phyloP scores from a whole-genome alignment of 179 eudicot species.

The Actinidia polygama region DNA sequence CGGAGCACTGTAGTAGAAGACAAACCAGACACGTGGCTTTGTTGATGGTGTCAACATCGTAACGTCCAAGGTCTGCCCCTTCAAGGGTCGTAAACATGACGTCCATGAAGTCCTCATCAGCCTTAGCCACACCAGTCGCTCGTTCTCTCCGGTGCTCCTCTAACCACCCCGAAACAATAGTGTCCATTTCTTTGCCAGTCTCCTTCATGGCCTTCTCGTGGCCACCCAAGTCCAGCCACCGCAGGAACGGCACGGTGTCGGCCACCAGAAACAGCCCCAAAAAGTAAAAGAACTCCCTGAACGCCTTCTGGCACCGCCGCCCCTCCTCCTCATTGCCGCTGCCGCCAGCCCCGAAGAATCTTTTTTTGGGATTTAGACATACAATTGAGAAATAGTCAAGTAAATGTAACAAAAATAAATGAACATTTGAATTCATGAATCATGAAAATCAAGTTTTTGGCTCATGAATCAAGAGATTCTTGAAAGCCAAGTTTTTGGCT shows the following conservation, averaged over 20 bases:
- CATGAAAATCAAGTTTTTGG: no score
- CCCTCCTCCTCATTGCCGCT: conserved; percentile 10
- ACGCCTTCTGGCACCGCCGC: conserved; percentile 19
- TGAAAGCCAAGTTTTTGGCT: no score
- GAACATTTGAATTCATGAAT: no score
- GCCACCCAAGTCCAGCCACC: conserved; percentile 52
- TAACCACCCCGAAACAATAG: conserved; percentile 35
- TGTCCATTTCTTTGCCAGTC: conserved; percentile 33
- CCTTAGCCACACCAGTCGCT: not conserved
- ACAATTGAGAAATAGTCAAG: no score
- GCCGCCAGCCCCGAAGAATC: not conserved
- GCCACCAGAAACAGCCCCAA: conserved; percentile 23
- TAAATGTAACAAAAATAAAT: no score
- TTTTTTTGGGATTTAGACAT: no score
- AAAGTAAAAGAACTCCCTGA: conserved; percentile 22
- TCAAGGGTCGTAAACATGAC: conserved; percentile 32
- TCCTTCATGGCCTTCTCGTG: conserved; percentile 36
- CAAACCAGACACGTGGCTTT: conserved; percentile 46
- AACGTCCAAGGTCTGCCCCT: conserved; percentile 13
- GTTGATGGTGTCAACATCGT: conserved; percentile 36
- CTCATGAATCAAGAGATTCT: no score
- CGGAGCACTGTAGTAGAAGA: not conserved
- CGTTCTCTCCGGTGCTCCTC: conserved; percentile 34
- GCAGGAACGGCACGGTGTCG: conserved; percentile 33
- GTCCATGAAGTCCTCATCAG: conserved; percentile 28